phyloP scores from a whole-genome alignment of 768 basidiomycete species.

The Phanerochaete sordida region DNA sequence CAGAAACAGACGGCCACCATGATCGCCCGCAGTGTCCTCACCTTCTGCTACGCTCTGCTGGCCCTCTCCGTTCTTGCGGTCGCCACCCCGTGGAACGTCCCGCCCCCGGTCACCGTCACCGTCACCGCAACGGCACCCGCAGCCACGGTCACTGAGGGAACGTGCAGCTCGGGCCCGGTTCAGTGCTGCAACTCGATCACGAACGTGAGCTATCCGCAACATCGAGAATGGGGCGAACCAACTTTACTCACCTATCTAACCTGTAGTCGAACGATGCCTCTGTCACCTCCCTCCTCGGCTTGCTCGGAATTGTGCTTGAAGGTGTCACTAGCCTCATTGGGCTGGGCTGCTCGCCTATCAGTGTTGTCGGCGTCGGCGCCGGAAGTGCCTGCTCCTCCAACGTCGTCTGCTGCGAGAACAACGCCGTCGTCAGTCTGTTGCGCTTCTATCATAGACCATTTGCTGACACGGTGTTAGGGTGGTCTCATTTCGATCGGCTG shows the following conservation, averaged over 20 bases:
- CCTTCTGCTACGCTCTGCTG: constrained; percentile 10
- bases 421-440: constrained; percentile 14
- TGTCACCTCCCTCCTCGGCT: constrained; percentile 12
- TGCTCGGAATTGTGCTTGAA: constrained; percentile 21
- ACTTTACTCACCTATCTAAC: neutral
- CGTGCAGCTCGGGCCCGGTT: constrained; percentile 16
- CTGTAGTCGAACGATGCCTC: constrained; percentile 10
- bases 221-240: neutral
- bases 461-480: constrained; percentile 5
- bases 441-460: neutral
- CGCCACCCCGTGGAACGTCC: constrained; percentile 12
- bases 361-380: constrained; percentile 18
- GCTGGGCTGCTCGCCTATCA: constrained; percentile 23
- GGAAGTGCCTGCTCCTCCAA: constrained; percentile 18
- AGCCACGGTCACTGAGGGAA: constrained; percentile 5
- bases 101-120: constrained; percentile 7
- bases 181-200: constrained; percentile 23
- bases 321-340: constrained; percentile 20
- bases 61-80: constrained; percentile 19
- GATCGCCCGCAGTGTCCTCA: constrained; percentile 9
- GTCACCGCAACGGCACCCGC: constrained; percentile 9
- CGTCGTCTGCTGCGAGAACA: constrained; percentile 26
- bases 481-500: constrained; percentile 21
- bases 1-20: constrained; percentile 3
- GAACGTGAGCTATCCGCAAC: constrained; percentile 3